A percentile compares a stretch with the other conserved stretches of the same genome.
These are phyloP conservation scores for Leccinum solheimii DNA, from an alignment of 1,284 basidiomycete species.

Conservation along the genomic window DNA sequence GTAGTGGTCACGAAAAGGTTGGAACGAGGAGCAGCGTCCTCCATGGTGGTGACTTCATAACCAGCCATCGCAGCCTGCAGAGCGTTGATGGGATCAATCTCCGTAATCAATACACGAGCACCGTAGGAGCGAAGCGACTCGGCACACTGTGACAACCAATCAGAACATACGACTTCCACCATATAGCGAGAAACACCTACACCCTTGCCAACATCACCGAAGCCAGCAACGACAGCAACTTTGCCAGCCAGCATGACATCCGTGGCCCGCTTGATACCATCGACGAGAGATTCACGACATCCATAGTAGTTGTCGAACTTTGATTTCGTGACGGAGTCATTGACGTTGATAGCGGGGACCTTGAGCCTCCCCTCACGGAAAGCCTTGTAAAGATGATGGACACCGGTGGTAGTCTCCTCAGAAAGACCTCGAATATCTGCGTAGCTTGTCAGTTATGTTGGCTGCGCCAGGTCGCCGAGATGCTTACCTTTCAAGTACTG, in stretches of 20 bases:
- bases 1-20: conserved; percentile 99
- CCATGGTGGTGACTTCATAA: conserved; percentile 99
- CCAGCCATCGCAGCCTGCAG: conserved; percentile 99
- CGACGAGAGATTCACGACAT: conserved; percentile 99
- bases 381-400: conserved; percentile 98
- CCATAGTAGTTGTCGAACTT: conserved; percentile 98
- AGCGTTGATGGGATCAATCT: conserved; percentile 99
- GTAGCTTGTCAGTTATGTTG: conserved; percentile 8
- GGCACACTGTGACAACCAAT: conserved; percentile 70
- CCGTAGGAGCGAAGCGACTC: conserved; percentile 97
- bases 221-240: conserved; percentile 98
- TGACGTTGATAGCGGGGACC: conserved; percentile 99
- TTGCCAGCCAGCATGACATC: conserved; percentile 99
- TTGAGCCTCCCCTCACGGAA: conserved; percentile 96
- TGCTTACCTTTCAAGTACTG: conserved; percentile 75
- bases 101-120: conserved; percentile 93
- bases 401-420: conserved; percentile 99
- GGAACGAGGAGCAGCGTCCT: conserved; percentile 85
- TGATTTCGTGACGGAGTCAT: conserved; percentile 99
- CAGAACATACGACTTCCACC: neutral
- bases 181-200: conserved; percentile 41
- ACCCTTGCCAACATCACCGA: conserved; percentile 99
- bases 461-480: neutral
- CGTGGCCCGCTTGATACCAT: conserved; percentile 99
- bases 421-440: conserved; percentile 89